Percentiles rank a stretch among this genome's conserved stretches.
Conservation (phyloP, 148 eudicot species). For the Fagopyrum tataricum region DNA sequence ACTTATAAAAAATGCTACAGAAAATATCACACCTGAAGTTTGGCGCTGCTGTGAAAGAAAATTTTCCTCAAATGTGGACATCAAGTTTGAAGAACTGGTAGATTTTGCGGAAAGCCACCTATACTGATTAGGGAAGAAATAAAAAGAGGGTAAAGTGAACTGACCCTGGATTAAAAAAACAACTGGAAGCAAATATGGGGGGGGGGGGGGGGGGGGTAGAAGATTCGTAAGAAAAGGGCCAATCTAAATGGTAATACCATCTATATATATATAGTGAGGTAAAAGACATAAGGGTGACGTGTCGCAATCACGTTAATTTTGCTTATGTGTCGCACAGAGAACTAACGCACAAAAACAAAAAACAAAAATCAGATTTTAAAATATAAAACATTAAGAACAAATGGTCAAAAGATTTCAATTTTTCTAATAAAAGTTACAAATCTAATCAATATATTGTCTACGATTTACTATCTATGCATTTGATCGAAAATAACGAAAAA, state of each 20-base stretch:
- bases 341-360: no score
- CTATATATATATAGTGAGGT: no score
- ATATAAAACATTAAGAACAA: no score
- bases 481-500: no score
- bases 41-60: constrained; percentile 89
- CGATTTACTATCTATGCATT: no score
- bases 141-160: constrained; percentile 5
- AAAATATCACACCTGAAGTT: constrained; percentile 54
- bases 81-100: constrained; percentile 39
- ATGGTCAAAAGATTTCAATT: no score
- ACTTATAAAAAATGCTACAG: background rate
- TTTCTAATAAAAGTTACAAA: no score
- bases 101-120: constrained; percentile 99
- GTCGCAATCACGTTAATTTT: no score
- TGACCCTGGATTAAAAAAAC: constrained; percentile 11
- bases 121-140: constrained; percentile 48
- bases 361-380: no score
- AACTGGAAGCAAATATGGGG: background rate
- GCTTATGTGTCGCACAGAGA: no score
- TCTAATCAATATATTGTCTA: no score
- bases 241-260: background rate
- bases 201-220: background rate
- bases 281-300: no score
- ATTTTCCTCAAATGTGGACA: constrained; percentile 80
- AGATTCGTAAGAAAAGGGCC: background rate